Percentiles rank a stretch among this genome's conserved stretches.
Evolutionary conservation across 148 eudicot species (phyloP).

Genomic region (Arctostaphylos glauca): DNA sequence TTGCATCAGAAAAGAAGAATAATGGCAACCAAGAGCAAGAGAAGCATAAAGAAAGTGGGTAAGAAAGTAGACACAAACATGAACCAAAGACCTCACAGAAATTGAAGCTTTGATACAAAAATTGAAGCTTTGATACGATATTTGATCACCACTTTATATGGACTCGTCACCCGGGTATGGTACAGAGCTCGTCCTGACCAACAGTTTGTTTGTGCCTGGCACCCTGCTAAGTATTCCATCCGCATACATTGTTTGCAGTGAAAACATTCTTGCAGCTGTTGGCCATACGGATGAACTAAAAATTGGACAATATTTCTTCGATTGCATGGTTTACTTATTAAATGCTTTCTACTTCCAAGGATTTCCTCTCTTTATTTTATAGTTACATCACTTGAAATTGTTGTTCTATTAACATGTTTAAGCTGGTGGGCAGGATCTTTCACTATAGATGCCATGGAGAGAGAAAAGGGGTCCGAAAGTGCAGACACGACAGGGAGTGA

Average conservation of each 20-base stretch:
- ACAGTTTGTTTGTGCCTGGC: neutral
- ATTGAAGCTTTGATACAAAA: neutral
- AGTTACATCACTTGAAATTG: neutral
- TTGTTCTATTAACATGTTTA: neutral
- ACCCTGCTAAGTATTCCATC: neutral
- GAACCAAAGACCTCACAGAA: neutral
- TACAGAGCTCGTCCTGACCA: neutral
- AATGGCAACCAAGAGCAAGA: neutral
- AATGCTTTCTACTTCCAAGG: neutral
- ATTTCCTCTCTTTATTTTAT: neutral
- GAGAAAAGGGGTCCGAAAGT: constrained; percentile 21
- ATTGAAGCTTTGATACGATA: neutral
- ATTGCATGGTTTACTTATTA: neutral
- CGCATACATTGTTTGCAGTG: neutral
- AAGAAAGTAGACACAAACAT: neutral
- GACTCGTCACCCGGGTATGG: neutral
- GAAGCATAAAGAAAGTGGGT: neutral
- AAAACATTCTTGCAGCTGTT: neutral
- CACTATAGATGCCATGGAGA: constrained; percentile 27
- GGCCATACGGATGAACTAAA: neutral
- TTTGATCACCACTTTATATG: neutral
- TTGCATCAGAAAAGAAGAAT: neutral
- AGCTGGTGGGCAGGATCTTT: neutral
- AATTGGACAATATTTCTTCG: neutral
- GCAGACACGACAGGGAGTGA: constrained; percentile 21